Conservation (phyloP, 2,329 filamentous ascomycete genomes). For the Leptographium flavum region DNA sequence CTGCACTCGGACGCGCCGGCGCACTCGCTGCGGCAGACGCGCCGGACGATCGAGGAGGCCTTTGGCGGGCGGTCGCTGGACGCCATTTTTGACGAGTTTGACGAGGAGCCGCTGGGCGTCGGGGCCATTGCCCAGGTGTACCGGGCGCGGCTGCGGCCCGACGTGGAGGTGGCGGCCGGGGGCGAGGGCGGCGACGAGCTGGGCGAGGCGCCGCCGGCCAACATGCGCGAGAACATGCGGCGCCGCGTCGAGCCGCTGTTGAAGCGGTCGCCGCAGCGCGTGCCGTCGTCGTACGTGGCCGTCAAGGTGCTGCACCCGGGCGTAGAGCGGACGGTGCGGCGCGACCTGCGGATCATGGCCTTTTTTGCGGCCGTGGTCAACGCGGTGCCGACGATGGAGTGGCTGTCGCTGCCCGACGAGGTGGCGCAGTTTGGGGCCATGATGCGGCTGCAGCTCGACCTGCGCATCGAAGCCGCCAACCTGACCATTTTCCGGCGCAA, state of each 20-base stretch:
- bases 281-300: conserved; percentile 85
- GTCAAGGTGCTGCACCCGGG: conserved; percentile 91
- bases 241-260: conserved; percentile 75
- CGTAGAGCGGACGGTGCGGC: conserved; percentile 78
- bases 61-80: conserved; percentile 71
- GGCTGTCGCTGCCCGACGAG: conserved; percentile 91
- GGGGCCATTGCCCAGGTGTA: conserved; percentile 97
- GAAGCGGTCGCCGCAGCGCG: conserved; percentile 71
- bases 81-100: conserved; percentile 92
- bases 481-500: conserved; percentile 76
- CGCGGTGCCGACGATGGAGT: conserved; percentile 83
- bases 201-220: conserved; percentile 5
- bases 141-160: conserved; percentile 77
- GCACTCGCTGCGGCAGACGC: conserved; percentile 70
- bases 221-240: conserved; percentile 52
- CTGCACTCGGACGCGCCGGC: conserved; percentile 90
- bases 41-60: conserved; percentile 62
- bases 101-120: conserved; percentile 78
- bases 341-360: conserved; percentile 85
- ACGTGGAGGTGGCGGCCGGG: conserved; percentile 36
- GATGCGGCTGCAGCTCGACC: conserved; percentile 95
- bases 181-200: not conserved
- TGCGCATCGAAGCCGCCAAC: conserved; percentile 89
- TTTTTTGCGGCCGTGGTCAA: conserved; percentile 82
- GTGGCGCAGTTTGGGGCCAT: conserved; percentile 91